These are phyloP conservation scores for Mentha longifolia DNA, from an alignment of 257 asterid species.

Conservation along the genomic window DNA sequence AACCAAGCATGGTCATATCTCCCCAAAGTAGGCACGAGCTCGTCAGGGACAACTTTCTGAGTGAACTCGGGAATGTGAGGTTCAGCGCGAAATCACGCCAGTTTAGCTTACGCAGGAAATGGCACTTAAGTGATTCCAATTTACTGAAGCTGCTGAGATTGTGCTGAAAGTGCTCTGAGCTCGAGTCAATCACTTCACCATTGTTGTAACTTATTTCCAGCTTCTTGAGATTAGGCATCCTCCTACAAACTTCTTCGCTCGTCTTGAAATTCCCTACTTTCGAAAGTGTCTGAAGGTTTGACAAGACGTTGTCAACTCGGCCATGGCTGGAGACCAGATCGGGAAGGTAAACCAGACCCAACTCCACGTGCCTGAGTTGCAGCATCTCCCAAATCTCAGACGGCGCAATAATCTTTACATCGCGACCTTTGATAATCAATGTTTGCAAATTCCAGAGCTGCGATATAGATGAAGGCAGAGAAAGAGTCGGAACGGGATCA, in stretches of 20 bases:
- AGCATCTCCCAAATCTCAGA: slow-evolving; percentile 20
- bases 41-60: not conserved
- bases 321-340: not conserved
- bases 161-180: not conserved
- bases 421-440: not conserved
- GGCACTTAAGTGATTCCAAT: slow-evolving; percentile 12
- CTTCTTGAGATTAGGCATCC: slow-evolving; percentile 28
- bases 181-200: not conserved
- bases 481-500: not conserved
- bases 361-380: slow-evolving; percentile 10
- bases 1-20: slow-evolving; percentile 11
- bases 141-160: not conserved
- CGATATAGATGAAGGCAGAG: slow-evolving; percentile 3
- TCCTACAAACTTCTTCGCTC: not conserved
- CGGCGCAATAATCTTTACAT: not conserved
- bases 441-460: slow-evolving; percentile 26
- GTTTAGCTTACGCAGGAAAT: not conserved
- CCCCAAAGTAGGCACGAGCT: not conserved
- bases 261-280: not conserved
- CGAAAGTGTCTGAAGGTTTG: slow-evolving; percentile 13
- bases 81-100: not conserved
- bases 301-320: slow-evolving; percentile 1
- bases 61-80: slow-evolving; percentile 8
- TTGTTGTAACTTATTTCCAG: not conserved
- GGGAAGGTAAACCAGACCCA: not conserved